Evolutionary conservation across 1,139 yeast species (phyloP).

Genomic region (Casaregolazyma suthepensis): DNA sequence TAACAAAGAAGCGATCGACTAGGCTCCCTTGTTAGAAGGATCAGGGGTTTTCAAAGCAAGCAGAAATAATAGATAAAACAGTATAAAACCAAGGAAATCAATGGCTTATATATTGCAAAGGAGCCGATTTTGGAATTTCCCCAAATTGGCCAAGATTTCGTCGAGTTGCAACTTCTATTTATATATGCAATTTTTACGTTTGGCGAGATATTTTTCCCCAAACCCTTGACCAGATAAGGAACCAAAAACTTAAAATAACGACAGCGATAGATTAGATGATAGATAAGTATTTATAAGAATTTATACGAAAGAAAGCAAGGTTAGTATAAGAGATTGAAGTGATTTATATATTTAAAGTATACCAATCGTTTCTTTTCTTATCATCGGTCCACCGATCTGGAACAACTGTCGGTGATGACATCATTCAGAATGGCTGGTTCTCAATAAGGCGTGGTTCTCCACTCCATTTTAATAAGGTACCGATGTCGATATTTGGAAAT

Average conservation of each 20-base stretch:
- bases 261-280: background rate
- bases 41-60: background rate
- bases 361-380: background rate
- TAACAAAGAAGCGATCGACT: background rate
- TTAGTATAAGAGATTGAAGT: no score
- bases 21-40: background rate
- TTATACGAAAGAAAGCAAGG: no score
- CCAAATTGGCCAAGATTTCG: background rate
- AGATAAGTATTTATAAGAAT: background rate
- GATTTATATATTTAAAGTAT: no score
- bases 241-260: background rate
- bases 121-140: background rate
- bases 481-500: background rate
- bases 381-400: no score
- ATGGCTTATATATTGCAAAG: background rate
- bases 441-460: background rate
- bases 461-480: background rate
- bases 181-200: background rate
- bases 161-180: background rate
- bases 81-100: no score
- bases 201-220: background rate
- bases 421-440: background rate
- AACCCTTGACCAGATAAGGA: background rate
- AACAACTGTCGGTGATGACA: background rate
- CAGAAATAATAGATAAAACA: background rate